These are phyloP conservation scores for Carallia pectinifolia DNA, from an alignment of 345 rosid species.

Conservation along the genomic window DNA sequence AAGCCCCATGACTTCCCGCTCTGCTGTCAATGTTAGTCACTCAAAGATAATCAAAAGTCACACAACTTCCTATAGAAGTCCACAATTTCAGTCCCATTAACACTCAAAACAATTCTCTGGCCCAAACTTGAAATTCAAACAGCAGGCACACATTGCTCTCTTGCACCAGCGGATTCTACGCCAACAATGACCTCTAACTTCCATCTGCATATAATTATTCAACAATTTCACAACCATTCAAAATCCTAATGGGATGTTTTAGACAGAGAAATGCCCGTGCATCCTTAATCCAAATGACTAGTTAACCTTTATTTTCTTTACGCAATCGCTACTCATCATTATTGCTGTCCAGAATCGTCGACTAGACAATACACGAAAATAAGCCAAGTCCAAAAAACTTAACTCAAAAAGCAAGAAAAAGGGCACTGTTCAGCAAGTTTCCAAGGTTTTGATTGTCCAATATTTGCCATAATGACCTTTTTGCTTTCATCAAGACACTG, in stretches of 20 bases:
- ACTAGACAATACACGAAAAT: no score
- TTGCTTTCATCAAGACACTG: slow-evolving; percentile 96
- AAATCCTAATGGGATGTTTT: neutral
- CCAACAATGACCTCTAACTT: neutral
- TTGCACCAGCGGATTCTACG: no score
- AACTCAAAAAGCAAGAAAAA: neutral
- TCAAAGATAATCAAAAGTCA: no score
- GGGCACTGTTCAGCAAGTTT: slow-evolving; percentile 49
- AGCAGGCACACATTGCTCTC: neutral
- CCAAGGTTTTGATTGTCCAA: slow-evolving; percentile 92
- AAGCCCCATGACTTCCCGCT: no score
- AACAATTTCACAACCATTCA: neutral
- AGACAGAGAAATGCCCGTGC: neutral
- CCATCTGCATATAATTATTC: neutral
- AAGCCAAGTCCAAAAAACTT: neutral
- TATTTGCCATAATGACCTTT: slow-evolving; percentile 76
- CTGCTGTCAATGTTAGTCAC: no score
- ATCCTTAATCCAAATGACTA: neutral
- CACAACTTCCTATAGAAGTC: no score
- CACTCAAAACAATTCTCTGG: neutral
- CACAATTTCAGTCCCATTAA: neutral
- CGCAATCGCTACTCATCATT: no score
- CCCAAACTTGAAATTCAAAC: neutral
- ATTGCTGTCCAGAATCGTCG: no score
- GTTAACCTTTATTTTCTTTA: no score